Conservation (phyloP, 176 grass and related monocot species). For the Rhynchospora tenuis region DNA sequence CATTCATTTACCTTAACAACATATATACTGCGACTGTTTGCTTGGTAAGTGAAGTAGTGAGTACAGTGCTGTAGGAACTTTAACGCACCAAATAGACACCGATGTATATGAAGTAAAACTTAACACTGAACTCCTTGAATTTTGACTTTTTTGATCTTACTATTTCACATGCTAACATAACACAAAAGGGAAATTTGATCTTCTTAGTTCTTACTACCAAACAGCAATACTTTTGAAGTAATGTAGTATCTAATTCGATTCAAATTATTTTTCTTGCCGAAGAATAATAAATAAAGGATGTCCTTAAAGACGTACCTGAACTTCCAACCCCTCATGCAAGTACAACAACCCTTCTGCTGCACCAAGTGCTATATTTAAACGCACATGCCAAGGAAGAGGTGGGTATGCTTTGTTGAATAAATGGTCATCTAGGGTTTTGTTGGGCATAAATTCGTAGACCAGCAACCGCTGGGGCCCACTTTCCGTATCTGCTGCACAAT, state of each 20-base stretch:
- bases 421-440: conserved; percentile 70
- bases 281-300: neutral
- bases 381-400: conserved; percentile 46
- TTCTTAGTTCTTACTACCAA: too few species aligned
- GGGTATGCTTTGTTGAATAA: conserved; percentile 48
- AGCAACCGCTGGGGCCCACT: conserved; percentile 48
- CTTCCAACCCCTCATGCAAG: conserved; percentile 51
- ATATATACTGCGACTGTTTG: too few species aligned
- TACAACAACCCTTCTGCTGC: conserved; percentile 56
- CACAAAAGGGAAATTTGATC: too few species aligned
- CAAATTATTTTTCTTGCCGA: neutral
- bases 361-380: conserved; percentile 53
- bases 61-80: too few species aligned
- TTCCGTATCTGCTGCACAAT: conserved; percentile 38
- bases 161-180: too few species aligned
- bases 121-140: too few species aligned
- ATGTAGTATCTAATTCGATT: too few species aligned
- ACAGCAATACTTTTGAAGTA: too few species aligned
- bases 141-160: too few species aligned
- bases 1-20: neutral
- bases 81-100: too few species aligned
- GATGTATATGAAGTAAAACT: too few species aligned
- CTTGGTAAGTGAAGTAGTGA: too few species aligned
- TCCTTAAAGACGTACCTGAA: conserved; percentile 37
- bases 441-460: conserved; percentile 69